These are phyloP conservation scores for Lentinula novae-zelandiae DNA, from an alignment of 1,284 basidiomycete species.

Conservation along the genomic window DNA sequence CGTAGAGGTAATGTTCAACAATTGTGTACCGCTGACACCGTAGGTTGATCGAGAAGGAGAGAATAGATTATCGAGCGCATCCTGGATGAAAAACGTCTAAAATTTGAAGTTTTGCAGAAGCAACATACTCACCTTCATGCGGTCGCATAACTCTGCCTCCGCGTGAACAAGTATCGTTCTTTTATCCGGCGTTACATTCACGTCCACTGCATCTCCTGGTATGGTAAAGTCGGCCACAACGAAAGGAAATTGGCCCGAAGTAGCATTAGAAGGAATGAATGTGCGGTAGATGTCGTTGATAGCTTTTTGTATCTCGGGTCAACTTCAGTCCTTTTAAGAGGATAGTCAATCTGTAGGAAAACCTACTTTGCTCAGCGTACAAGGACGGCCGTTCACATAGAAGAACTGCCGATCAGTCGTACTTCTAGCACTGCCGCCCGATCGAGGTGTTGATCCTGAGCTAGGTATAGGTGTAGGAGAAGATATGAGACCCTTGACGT, in stretches of 20 bases:
- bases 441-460: conserved; percentile 74
- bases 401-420: conserved; percentile 90
- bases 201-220: conserved; percentile 66
- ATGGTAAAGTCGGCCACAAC: conserved; percentile 82
- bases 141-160: conserved; percentile 78
- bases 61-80: conserved; percentile 49
- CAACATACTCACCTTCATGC: conserved; percentile 60
- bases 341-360: conserved; percentile 7
- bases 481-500: conserved; percentile 20
- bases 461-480: conserved; percentile 65
- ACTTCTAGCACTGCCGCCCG: conserved; percentile 64
- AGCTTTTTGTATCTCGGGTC: conserved; percentile 68
- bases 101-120: background rate
- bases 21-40: conserved; percentile 36
- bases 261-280: conserved; percentile 43
- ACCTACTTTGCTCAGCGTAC: conserved; percentile 69
- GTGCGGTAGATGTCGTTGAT: conserved; percentile 89
- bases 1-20: background rate
- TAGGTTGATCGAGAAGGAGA: conserved; percentile 70
- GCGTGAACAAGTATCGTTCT: conserved; percentile 91
- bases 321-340: background rate
- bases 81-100: background rate
- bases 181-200: conserved; percentile 98
- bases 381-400: conserved; percentile 93
- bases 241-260: conserved; percentile 77